These are phyloP conservation scores for Cylindrotheca fusiformis DNA, from an alignment of 108 stramenopile genomes.

Conservation along the genomic window DNA sequence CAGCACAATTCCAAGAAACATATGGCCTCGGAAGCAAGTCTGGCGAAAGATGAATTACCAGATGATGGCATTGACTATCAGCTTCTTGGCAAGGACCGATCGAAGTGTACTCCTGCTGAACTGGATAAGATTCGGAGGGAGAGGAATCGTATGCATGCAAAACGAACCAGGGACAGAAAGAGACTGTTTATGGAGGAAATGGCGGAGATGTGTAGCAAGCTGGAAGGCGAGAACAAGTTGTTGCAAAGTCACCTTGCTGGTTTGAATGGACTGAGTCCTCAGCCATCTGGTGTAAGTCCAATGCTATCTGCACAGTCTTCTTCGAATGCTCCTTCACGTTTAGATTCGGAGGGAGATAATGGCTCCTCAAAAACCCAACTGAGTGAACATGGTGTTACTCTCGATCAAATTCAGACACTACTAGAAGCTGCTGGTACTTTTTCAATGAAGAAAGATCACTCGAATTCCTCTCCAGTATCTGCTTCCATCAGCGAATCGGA, in stretches of 20 bases:
- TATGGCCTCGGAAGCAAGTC: neutral
- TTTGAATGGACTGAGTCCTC: slow-evolving; percentile 28
- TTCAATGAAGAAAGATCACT: neutral
- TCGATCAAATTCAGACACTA: slow-evolving; percentile 66
- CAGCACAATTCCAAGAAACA: slow-evolving; percentile 57
- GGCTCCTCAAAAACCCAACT: neutral
- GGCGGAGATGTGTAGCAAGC: slow-evolving; percentile 70
- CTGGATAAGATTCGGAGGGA: slow-evolving; percentile 84
- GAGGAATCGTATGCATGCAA: slow-evolving; percentile 91
- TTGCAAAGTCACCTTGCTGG: slow-evolving; percentile 48
- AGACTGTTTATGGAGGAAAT: slow-evolving; percentile 84
- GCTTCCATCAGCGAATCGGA: slow-evolving; percentile 1
- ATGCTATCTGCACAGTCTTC: slow-evolving; percentile 7
- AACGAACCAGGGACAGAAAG: slow-evolving; percentile 82
- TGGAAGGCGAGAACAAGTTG: slow-evolving; percentile 71
- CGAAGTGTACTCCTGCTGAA: slow-evolving; percentile 76
- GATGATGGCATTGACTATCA: slow-evolving; percentile 86
- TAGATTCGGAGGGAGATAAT: neutral
- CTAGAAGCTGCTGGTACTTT: slow-evolving; percentile 58
- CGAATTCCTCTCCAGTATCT: neutral
- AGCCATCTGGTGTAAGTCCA: slow-evolving; percentile 9
- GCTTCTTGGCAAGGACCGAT: slow-evolving; percentile 76
- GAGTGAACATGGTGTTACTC: slow-evolving; percentile 38
- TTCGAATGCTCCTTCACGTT: neutral
- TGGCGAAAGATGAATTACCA: slow-evolving; percentile 31